phyloP scores from a whole-genome alignment of 2,329 filamentous ascomycete genomes.

The Alternaria sp. region DNA sequence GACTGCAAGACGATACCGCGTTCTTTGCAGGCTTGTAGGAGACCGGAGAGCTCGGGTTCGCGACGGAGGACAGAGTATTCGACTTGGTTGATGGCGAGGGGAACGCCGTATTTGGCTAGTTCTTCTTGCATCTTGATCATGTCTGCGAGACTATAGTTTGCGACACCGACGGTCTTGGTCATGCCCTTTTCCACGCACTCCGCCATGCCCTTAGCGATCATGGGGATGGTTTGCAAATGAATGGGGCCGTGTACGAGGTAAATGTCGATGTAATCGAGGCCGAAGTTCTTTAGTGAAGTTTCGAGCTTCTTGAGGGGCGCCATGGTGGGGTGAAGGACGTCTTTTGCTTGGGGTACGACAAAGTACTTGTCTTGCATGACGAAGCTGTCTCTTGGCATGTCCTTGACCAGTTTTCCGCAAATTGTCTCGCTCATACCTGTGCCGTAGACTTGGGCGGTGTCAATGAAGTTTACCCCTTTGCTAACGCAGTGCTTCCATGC shows the following conservation, averaged over 20 bases:
- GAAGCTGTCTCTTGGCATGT: not conserved
- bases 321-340: not conserved
- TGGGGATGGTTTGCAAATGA: not conserved
- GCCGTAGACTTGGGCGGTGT: constrained; percentile 1
- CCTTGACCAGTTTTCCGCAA: not conserved
- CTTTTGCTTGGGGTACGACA: constrained; percentile 1
- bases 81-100: constrained; percentile 55
- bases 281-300: not conserved
- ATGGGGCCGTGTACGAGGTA: constrained; percentile 2
- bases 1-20: constrained; percentile 53
- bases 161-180: not conserved
- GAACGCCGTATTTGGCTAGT: constrained; percentile 25
- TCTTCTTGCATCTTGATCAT: constrained; percentile 1
- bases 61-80: constrained; percentile 54
- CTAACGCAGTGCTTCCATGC: constrained; percentile 4
- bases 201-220: constrained; percentile 3
- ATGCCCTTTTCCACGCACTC: not conserved
- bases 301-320: constrained; percentile 1
- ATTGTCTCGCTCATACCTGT: constrained; percentile 1
- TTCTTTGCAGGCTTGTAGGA: constrained; percentile 46
- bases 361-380: constrained; percentile 1
- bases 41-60: constrained; percentile 49
- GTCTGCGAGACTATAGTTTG: not conserved
- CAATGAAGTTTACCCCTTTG: constrained; percentile 4
- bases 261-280: not conserved